A percentile compares a stretch with the other conserved stretches of the same genome.
phyloP scores from a whole-genome alignment of 129 eudicot genomes.

The Gnaphalium uliginosum region DNA sequence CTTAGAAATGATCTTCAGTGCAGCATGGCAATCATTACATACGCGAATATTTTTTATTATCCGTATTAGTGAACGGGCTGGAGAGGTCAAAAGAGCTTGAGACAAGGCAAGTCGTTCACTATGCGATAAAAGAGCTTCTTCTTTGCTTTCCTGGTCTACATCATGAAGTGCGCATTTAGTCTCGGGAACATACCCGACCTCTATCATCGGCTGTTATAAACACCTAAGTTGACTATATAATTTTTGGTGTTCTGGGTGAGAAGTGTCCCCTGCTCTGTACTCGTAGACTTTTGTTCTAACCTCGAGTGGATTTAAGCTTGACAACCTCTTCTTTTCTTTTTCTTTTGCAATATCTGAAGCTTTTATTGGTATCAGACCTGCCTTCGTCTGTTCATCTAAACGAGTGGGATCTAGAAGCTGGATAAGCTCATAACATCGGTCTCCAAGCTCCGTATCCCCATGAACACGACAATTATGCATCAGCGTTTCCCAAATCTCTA shows the following conservation, averaged over 20 bases:
- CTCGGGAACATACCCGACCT: slow-evolving; percentile 44
- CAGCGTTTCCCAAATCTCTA: slow-evolving; percentile 39
- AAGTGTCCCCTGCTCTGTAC: slow-evolving; percentile 46
- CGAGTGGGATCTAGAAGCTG: slow-evolving; percentile 32
- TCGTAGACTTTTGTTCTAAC: slow-evolving; percentile 31
- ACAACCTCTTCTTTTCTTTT: slow-evolving; percentile 25
- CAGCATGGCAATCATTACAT: slow-evolving; percentile 49
- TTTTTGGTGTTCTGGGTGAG: slow-evolving; percentile 40
- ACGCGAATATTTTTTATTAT: slow-evolving; percentile 45
- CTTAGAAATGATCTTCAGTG: slow-evolving; percentile 40
- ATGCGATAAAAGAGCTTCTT: slow-evolving; percentile 45
- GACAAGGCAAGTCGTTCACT: slow-evolving; percentile 50
- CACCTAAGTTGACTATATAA: slow-evolving; percentile 40
- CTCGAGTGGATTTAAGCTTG: slow-evolving; percentile 24
- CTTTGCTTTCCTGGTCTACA: slow-evolving; percentile 45
- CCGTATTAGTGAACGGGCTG: slow-evolving; percentile 40
- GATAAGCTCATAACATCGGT: slow-evolving; percentile 33
- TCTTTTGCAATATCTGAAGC: slow-evolving; percentile 34
- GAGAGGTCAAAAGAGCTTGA: slow-evolving; percentile 34
- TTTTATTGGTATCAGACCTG: slow-evolving; percentile 34
- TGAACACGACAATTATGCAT: slow-evolving; percentile 33
- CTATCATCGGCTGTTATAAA: slow-evolving; percentile 42
- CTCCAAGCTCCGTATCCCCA: slow-evolving; percentile 36
- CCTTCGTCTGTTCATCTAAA: slow-evolving; percentile 29
- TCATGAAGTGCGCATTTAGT: slow-evolving; percentile 44